Evolutionary conservation across 768 basidiomycete species (phyloP).

Genomic region (Leucocoprinus sp.): DNA sequence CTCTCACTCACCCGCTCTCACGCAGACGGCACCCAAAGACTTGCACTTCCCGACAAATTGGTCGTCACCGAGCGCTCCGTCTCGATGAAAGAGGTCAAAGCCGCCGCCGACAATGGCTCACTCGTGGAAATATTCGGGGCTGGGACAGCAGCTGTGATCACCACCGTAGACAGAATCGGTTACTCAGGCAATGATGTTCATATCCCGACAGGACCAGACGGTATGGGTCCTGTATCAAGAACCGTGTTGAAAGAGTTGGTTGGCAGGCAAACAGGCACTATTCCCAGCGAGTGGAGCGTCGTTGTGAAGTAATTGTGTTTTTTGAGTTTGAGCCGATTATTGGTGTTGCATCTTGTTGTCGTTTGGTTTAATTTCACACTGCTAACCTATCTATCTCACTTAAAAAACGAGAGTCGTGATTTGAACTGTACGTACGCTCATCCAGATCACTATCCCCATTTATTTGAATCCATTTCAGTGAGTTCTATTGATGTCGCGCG

Average conservation of each 20-base stretch:
- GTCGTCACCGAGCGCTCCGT: constrained; percentile 61
- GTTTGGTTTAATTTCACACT: not conserved
- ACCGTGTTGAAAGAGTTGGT: constrained; percentile 67
- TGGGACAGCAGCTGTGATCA: constrained; percentile 78
- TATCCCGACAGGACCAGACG: constrained; percentile 59
- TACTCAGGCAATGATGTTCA: constrained; percentile 55
- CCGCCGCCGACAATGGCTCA: constrained; percentile 44
- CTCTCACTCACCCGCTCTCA: constrained; percentile 65
- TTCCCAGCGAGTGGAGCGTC: constrained; percentile 77
- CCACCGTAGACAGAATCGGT: constrained; percentile 64
- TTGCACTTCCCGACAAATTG: constrained; percentile 51
- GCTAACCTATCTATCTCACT: not conserved
- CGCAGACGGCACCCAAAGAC: constrained; percentile 30
- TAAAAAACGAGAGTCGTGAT: not conserved
- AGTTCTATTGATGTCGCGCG: not conserved
- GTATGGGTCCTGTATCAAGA: constrained; percentile 74
- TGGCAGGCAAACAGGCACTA: constrained; percentile 72
- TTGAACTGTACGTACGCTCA: not conserved
- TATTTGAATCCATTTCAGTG: not conserved
- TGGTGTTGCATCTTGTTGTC: not conserved
- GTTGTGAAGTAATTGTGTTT: constrained; percentile 19
- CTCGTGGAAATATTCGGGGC: constrained; percentile 81
- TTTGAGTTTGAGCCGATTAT: not conserved
- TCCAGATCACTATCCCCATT: no score
- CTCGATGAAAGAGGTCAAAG: constrained; percentile 69